Conservation (phyloP, 306 rosid genomes). For the Vigna angularis region DNA sequence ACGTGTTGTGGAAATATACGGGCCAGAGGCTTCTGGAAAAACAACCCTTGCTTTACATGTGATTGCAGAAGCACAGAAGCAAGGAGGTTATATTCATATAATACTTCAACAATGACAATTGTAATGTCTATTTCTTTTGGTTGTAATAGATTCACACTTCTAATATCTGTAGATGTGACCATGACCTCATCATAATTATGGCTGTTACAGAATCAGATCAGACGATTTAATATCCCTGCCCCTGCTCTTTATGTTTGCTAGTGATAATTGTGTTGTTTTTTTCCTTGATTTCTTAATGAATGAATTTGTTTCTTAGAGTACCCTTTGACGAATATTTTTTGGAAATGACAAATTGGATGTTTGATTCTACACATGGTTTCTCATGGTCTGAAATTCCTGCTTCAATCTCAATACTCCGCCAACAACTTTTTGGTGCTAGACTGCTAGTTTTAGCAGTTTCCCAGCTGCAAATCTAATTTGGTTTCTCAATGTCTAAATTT, state of each 20-base stretch:
- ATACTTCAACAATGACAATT: constrained; percentile 38
- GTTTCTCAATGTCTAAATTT: not conserved
- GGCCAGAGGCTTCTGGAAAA: constrained; percentile 97
- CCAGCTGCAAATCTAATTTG: constrained; percentile 14
- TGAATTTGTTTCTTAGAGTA: constrained; percentile 9
- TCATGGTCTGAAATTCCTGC: not conserved
- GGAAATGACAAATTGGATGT: constrained; percentile 13
- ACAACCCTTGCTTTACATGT: constrained; percentile 90
- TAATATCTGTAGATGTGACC: not conserved
- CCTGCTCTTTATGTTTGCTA: not conserved
- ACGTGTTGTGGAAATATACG: constrained; percentile 91
- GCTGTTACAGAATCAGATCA: not conserved
- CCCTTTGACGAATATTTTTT: constrained; percentile 24
- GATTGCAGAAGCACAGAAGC: constrained; percentile 93
- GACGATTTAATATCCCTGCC: constrained; percentile 8
- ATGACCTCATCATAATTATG: not conserved
- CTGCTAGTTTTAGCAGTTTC: constrained; percentile 19
- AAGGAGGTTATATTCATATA: constrained; percentile 70
- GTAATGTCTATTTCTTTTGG: constrained; percentile 18
- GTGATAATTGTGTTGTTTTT: not conserved
- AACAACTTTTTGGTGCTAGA: constrained; percentile 26
- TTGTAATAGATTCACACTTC: constrained; percentile 27
- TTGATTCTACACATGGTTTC: not conserved
- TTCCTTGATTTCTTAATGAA: constrained; percentile 8
- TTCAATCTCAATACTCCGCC: constrained; percentile 4